Conservation (phyloP, 108 stramenopile genomes). For the Asterionellopsis glacialis region DNA sequence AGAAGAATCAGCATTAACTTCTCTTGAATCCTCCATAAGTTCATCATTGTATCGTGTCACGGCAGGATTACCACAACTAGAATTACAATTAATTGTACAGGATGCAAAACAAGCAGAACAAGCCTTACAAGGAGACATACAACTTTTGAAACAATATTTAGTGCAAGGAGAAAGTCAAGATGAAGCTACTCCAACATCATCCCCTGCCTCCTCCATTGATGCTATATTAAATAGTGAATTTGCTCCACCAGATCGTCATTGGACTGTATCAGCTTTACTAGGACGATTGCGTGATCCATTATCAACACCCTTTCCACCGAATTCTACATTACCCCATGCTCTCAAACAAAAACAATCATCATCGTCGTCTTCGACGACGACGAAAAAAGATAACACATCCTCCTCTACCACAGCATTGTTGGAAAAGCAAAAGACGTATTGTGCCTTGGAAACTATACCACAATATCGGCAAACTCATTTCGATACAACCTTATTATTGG, state of each 20-base stretch:
- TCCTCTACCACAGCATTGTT: background rate
- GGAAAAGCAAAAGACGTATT: background rate
- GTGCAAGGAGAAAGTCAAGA: constrained; percentile 17
- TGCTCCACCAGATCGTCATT: constrained; percentile 68
- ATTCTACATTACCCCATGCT: constrained; percentile 17
- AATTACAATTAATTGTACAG: constrained; percentile 52
- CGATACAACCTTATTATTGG: constrained; percentile 38
- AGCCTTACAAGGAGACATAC: constrained; percentile 59
- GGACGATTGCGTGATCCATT: constrained; percentile 74
- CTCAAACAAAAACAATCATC: constrained; percentile 13
- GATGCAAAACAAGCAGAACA: constrained; percentile 68
- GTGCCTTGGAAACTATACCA: background rate
- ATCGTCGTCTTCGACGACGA: background rate
- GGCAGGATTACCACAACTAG: constrained; percentile 53
- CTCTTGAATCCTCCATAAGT: constrained; percentile 2
- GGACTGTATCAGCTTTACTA: constrained; percentile 65
- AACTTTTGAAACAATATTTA: constrained; percentile 39
- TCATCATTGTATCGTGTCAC: constrained; percentile 55
- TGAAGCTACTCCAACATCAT: constrained; percentile 8
- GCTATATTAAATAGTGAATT: constrained; percentile 55
- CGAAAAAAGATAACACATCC: background rate
- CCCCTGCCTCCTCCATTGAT: constrained; percentile 29
- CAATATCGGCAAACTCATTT: constrained; percentile 3
- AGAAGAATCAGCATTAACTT: too few relatives aligned
- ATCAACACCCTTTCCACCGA: constrained; percentile 65